Evolutionary conservation across 331 rosid species (phyloP).

Genomic region (Malus hybrid): DNA sequence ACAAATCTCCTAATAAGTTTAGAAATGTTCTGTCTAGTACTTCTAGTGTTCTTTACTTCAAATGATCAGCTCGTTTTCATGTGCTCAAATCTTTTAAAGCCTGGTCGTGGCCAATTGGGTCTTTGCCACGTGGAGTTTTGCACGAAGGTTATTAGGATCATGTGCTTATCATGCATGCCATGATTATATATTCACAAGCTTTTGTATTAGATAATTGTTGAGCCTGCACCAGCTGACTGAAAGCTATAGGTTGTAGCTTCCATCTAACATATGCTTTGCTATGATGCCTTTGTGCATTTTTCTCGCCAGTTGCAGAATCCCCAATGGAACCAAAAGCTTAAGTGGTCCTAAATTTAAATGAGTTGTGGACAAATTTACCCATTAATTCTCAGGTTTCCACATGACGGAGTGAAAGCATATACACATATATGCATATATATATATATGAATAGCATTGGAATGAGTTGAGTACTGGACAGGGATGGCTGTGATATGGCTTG

Average conservation of each 20-base stretch:
- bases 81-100: conserved; percentile 19
- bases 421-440: neutral
- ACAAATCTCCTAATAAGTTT: neutral
- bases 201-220: neutral
- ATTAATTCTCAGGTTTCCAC: neutral
- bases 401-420: neutral
- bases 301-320: conserved; percentile 8
- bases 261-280: conserved; percentile 14
- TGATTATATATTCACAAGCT: conserved; percentile 51
- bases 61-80: neutral
- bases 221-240: neutral
- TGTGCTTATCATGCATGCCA: conserved; percentile 48
- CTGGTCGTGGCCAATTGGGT: conserved; percentile 24
- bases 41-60: neutral
- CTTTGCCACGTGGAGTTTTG: conserved; percentile 32
- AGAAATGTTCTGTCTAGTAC: neutral
- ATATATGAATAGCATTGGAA: neutral
- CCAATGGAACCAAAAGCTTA: neutral
- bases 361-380: neutral
- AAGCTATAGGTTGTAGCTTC: neutral
- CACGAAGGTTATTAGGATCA: conserved; percentile 39
- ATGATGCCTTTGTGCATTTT: conserved; percentile 18
- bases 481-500: neutral
- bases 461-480: neutral
- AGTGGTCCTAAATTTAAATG: conserved; percentile 30